Evolutionary conservation across 352 stramenopile genomes (phyloP), one percentile per base, ranked within the genome.

Genomic region (Phytophthora tubulina): DNA sequence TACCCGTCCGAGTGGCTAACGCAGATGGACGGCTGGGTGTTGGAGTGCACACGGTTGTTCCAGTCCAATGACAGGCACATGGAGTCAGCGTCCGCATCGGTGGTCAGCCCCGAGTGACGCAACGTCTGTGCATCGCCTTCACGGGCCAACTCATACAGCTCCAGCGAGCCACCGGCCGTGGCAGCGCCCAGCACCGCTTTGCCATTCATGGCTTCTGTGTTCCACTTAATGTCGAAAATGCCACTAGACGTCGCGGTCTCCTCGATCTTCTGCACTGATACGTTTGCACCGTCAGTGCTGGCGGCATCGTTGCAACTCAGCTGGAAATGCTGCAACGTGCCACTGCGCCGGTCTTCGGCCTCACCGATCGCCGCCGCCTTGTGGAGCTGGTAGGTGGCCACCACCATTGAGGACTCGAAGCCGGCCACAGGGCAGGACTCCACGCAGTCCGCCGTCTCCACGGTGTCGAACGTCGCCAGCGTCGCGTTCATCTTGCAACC

Each of bases 51-150:
- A 45, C 86, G 85, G 58, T 95, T 93, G 70, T 75, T 95, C 89
- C 89, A 96, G 72, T 96, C 89, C 44, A 96, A 75, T 36, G 89
- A 96, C 42, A 96, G 62, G 36, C 85, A 94, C 88, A 95, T 96
- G 15, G 86, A 84, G 32, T 63, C 73, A 0, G 63, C 64, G 35
- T 83, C 58, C 2, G 35, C 75, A 8, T 90, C 78, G 1, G 69
- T 77, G 51, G 68, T 33, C 15, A 91, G 33, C 9, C 72, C 77
- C 31, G 75, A 86, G 52, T 79, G 71, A 13, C 62, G 58, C 11
- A 93, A 63, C n/a, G 50, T 65, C 27, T 57, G n/a, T 1, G 62
- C 42, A 11, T 44, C 36, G 4, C 50, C 49, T 48, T 63, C 53
- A 3, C 21, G 63, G 45, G 1, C 45, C 52, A 94, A 57, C 35